Evolutionary conservation across 352 stramenopile genomes (phyloP).

Genomic region (Globisporangium cederbergense): DNA sequence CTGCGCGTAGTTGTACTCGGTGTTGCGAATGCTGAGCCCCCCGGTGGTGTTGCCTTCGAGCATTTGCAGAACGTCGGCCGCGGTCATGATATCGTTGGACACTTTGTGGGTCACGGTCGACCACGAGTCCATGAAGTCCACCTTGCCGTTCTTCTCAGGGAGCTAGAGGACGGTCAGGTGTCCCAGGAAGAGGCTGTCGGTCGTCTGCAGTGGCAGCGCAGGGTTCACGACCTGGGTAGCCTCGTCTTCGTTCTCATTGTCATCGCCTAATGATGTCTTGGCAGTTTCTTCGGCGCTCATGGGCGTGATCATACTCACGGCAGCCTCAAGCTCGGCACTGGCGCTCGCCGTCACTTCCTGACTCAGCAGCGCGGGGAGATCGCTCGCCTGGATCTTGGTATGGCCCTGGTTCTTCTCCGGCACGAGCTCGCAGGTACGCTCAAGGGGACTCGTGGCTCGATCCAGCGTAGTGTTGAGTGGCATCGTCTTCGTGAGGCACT

Average conservation of each 20-base stretch:
- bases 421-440: neutral
- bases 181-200: slow-evolving; percentile 48
- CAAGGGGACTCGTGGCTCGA: neutral
- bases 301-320: slow-evolving; percentile 56
- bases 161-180: slow-evolving; percentile 53
- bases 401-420: neutral
- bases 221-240: slow-evolving; percentile 28
- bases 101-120: slow-evolving; percentile 61
- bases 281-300: slow-evolving; percentile 55
- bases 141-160: slow-evolving; percentile 42
- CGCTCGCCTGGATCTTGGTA: slow-evolving; percentile 2
- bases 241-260: slow-evolving; percentile 26
- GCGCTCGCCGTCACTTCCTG: slow-evolving; percentile 22
- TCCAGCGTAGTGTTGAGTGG: slow-evolving; percentile 43
- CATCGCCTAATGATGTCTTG: slow-evolving; percentile 25
- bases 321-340: slow-evolving; percentile 19
- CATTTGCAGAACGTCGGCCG: slow-evolving; percentile 52
- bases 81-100: slow-evolving; percentile 59
- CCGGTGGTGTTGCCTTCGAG: slow-evolving; percentile 38
- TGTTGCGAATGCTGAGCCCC: slow-evolving; percentile 39
- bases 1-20: slow-evolving; percentile 66
- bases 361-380: slow-evolving; percentile 6
- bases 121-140: slow-evolving; percentile 73
- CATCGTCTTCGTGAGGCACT: slow-evolving; percentile 44
- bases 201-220: slow-evolving; percentile 34